A percentile compares a stretch with the other conserved stretches of the same genome.
Evolutionary conservation across 768 basidiomycete species (phyloP).

Genomic region (Mycena olivaceomarginata): DNA sequence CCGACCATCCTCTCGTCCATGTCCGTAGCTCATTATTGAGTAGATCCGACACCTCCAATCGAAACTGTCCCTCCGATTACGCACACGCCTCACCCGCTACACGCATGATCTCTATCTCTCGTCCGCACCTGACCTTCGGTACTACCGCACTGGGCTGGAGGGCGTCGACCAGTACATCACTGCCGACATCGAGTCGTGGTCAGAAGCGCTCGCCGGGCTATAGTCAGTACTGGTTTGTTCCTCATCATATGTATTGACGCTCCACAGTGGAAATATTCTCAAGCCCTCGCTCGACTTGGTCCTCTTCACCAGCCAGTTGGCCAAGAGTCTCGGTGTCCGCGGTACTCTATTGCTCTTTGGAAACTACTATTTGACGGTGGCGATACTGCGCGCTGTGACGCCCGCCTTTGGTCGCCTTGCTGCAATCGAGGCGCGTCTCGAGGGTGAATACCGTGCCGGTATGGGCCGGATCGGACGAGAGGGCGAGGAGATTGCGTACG

Average conservation of each 20-base stretch:
- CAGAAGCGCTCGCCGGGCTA: conserved; percentile 88
- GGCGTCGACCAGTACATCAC: conserved; percentile 96
- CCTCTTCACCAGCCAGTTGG: conserved; percentile 94
- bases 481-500: conserved; percentile 94
- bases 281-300: conserved; percentile 94
- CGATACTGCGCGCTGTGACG: conserved; percentile 88
- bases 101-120: conserved; percentile 95
- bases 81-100: conserved; percentile 93
- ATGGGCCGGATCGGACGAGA: conserved; percentile 92
- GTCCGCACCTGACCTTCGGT: conserved; percentile 80
- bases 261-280: conserved; percentile 88
- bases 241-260: neutral
- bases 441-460: conserved; percentile 94
- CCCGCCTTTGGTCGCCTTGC: conserved; percentile 95
- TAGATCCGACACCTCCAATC: conserved; percentile 94
- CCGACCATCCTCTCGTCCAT: conserved; percentile 29
- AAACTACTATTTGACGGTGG: conserved; percentile 92
- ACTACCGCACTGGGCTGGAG: conserved; percentile 79
- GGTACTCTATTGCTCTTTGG: conserved; percentile 87
- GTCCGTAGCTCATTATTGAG: neutral
- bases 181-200: conserved; percentile 93
- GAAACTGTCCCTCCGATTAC: conserved; percentile 86
- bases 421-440: conserved; percentile 88
- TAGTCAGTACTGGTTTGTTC: conserved; percentile 78
- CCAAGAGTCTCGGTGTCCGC: conserved; percentile 89